These are phyloP conservation scores for Fusarium sp. DNA, from an alignment of 2,329 filamentous ascomycete genomes.

Conservation along the genomic window DNA sequence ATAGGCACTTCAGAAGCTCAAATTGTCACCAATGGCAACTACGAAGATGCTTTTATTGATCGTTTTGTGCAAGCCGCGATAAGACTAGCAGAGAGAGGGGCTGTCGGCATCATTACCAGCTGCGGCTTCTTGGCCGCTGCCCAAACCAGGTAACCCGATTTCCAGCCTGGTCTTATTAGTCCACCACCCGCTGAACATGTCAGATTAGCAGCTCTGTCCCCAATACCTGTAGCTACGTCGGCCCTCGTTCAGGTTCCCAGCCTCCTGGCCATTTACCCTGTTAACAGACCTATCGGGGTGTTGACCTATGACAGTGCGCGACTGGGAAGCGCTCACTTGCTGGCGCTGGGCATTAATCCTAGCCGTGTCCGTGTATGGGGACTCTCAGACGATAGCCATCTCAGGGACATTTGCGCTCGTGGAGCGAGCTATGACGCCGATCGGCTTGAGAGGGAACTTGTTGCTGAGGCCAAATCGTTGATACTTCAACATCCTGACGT, in stretches of 20 bases:
- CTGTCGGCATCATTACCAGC: slow-evolving; percentile 51
- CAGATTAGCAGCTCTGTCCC: slow-evolving; percentile 45
- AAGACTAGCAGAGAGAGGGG: slow-evolving; percentile 45
- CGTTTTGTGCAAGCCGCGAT: slow-evolving; percentile 47
- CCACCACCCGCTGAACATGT: neutral
- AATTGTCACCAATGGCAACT: slow-evolving; percentile 44
- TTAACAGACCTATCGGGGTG: slow-evolving; percentile 41
- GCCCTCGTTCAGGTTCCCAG: slow-evolving; percentile 48
- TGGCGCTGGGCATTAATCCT: slow-evolving; percentile 34
- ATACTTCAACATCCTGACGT: slow-evolving; percentile 30
- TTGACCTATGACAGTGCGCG: slow-evolving; percentile 44
- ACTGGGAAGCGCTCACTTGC: slow-evolving; percentile 35
- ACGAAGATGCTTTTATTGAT: slow-evolving; percentile 47
- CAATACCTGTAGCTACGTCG: slow-evolving; percentile 50
- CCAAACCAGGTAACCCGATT: slow-evolving; percentile 41
- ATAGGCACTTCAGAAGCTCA: slow-evolving; percentile 41
- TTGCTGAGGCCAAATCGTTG: slow-evolving; percentile 24
- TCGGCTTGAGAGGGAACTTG: slow-evolving; percentile 34
- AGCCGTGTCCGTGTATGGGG: slow-evolving; percentile 36
- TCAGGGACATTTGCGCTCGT: slow-evolving; percentile 29
- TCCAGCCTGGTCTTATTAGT: neutral
- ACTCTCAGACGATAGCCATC: slow-evolving; percentile 29
- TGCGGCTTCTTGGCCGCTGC: slow-evolving; percentile 52
- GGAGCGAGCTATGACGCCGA: slow-evolving; percentile 30
- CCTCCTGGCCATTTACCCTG: slow-evolving; percentile 41